Percentiles rank a stretch among this genome's conserved stretches.
Conservation (phyloP, 768 basidiomycete species). For the Russula lepida region DNA sequence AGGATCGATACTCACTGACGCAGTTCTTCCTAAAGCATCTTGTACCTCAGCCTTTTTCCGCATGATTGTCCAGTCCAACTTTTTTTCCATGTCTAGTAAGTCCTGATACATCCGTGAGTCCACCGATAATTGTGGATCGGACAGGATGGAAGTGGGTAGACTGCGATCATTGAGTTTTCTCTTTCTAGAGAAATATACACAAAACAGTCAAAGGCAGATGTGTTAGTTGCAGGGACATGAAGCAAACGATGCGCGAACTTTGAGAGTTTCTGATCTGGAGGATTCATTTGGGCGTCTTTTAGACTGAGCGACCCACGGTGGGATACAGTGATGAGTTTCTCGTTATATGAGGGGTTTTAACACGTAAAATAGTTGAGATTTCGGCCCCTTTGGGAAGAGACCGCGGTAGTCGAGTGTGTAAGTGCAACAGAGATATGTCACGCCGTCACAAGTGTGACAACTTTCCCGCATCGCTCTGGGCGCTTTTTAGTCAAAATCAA, state of each 20-base stretch:
- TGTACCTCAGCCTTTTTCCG: slow-evolving; percentile 87
- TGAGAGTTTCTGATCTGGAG: slow-evolving; percentile 27
- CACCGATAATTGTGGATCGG: slow-evolving; percentile 64
- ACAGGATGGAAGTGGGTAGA: slow-evolving; percentile 67
- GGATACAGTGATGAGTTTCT: neutral
- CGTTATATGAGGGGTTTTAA: neutral
- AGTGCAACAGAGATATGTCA: neutral
- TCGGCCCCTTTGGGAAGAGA: neutral
- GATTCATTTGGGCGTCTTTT: slow-evolving; percentile 12
- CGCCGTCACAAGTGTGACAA: slow-evolving; percentile 1
- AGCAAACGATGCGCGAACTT: slow-evolving; percentile 25
- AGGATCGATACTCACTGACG: slow-evolving; percentile 42
- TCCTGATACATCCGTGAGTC: slow-evolving; percentile 85
- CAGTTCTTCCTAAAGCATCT: slow-evolving; percentile 70
- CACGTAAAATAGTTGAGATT: neutral
- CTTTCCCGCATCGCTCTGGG: neutral
- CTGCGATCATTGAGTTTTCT: slow-evolving; percentile 75
- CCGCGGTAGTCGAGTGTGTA: neutral
- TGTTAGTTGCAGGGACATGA: neutral
- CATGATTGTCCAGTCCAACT: slow-evolving; percentile 91
- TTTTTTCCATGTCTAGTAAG: slow-evolving; percentile 80
- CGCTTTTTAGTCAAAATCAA: no score
- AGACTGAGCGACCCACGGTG: no score
- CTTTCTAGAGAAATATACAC: slow-evolving; percentile 37
- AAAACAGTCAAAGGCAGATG: neutral